Evolutionary conservation across 352 stramenopile genomes (phyloP).

Genomic region (Globisporangium recalcitrans): DNA sequence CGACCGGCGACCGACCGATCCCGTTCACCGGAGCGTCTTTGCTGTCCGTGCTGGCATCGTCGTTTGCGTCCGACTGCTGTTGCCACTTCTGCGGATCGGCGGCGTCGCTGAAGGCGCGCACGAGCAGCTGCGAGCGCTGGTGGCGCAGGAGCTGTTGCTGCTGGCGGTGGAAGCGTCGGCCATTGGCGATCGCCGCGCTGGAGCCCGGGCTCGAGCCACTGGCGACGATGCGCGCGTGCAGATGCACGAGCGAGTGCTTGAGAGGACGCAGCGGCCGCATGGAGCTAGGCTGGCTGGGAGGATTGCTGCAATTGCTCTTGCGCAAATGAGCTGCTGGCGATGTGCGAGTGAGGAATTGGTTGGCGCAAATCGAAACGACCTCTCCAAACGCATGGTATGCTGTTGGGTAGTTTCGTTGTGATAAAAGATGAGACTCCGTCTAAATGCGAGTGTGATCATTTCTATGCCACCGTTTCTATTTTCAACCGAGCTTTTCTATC

Average conservation of each 20-base stretch:
- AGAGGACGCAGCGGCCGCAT: constrained; percentile 34
- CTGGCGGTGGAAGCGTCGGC: constrained; percentile 18
- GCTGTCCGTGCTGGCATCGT: not conserved
- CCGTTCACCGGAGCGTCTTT: constrained; percentile 13
- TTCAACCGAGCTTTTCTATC: constrained; percentile 6
- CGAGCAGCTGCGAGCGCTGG: constrained; percentile 28
- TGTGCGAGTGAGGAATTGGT: constrained; percentile 18
- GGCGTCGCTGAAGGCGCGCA: constrained; percentile 41
- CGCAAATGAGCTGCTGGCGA: constrained; percentile 6
- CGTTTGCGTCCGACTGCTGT: not conserved
- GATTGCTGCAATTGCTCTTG: constrained; percentile 7
- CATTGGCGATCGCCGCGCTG: not conserved
- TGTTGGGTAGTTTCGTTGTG: constrained; percentile 1
- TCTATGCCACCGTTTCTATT: constrained; percentile 10
- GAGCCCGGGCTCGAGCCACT: not conserved
- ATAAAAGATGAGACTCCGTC: not conserved
- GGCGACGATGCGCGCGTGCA: constrained; percentile 17
- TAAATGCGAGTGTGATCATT: not conserved
- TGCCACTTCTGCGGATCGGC: constrained; percentile 22
- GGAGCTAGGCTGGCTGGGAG: constrained; percentile 2
- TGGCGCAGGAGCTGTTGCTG: constrained; percentile 15
- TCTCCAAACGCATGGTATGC: constrained; percentile 13
- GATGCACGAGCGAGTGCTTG: constrained; percentile 32
- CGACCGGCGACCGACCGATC: not conserved
- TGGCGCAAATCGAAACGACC: constrained; percentile 18